These are phyloP conservation scores for Scenedesmus sp. DNA, from an alignment of 163 green algal species.

Conservation along the genomic window DNA sequence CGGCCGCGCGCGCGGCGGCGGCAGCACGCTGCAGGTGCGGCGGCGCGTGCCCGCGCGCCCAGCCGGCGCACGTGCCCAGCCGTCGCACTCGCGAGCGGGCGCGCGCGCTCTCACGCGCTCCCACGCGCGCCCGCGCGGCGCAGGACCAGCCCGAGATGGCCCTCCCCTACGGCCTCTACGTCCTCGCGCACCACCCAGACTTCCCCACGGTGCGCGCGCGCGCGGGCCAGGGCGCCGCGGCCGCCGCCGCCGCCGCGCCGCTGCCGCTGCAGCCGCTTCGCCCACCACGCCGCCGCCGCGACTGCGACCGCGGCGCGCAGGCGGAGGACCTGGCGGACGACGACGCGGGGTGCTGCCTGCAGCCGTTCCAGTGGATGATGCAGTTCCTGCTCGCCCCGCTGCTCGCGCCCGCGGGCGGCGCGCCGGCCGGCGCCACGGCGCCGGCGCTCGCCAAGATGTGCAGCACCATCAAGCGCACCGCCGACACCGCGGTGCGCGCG, in stretches of 20 bases:
- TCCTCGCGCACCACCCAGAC: slow-evolving; percentile 84
- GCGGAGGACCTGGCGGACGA: not conserved
- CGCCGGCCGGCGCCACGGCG: not conserved
- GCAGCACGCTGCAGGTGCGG: slow-evolving; percentile 33
- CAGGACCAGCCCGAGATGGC: slow-evolving; percentile 75
- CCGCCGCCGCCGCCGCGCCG: too few species aligned
- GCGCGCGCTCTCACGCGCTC: too few species aligned
- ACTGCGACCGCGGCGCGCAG: too few species aligned
- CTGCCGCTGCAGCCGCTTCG: too few species aligned
- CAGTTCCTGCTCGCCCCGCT: slow-evolving; percentile 46
- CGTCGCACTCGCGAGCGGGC: slow-evolving; percentile 4
- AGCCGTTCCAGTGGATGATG: slow-evolving; percentile 51
- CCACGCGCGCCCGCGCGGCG: too few species aligned
- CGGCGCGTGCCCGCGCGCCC: too few species aligned
- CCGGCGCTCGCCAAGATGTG: slow-evolving; percentile 30
- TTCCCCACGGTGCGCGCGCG: slow-evolving; percentile 62
- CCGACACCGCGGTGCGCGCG: slow-evolving; percentile 20
- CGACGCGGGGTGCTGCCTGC: not conserved
- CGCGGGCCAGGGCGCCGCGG: too few species aligned
- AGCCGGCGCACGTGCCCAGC: slow-evolving; percentile 22
- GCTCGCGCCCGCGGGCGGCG: slow-evolving; percentile 31
- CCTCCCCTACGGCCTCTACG: slow-evolving; percentile 74
- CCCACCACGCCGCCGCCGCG: too few species aligned
- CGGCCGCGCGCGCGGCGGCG: not conserved
- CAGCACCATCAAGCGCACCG: slow-evolving; percentile 10